A percentile compares a stretch with the other conserved stretches of the same genome.
Conservation (phyloP, 257 asterid genomes). For the Anisodus tanguticus region DNA sequence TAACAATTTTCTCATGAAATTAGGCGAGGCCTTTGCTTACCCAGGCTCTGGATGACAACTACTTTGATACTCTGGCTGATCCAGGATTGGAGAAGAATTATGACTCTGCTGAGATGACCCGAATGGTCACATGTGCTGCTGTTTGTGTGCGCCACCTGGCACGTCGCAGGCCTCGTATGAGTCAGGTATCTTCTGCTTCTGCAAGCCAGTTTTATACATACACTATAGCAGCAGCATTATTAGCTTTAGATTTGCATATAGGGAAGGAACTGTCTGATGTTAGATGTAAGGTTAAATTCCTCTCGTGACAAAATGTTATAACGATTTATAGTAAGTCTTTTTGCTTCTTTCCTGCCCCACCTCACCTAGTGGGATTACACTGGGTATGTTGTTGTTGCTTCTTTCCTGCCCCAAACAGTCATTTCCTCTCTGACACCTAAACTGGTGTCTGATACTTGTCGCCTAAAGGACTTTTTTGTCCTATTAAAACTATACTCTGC, state of each 20-base stretch:
- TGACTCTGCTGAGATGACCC: constrained; percentile 64
- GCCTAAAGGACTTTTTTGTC: neutral
- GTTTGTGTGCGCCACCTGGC: constrained; percentile 86
- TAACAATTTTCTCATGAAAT: constrained; percentile 25
- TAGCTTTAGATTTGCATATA: neutral
- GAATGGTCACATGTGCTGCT: constrained; percentile 87
- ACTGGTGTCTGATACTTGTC: constrained; percentile 2
- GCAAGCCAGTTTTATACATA: neutral
- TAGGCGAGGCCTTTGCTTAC: constrained; percentile 94
- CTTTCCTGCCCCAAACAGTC: neutral
- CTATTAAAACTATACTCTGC: neutral
- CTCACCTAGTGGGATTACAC: no score
- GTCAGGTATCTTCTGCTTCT: constrained; percentile 57
- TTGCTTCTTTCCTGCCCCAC: neutral
- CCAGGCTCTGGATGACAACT: constrained; percentile 62
- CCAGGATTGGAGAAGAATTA: constrained; percentile 69
- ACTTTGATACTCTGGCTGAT: constrained; percentile 68
- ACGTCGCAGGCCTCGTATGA: constrained; percentile 80
- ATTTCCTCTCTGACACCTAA: neutral
- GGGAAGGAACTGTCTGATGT: neutral
- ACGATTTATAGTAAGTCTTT: neutral
- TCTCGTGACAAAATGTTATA: neutral
- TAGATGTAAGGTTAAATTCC: neutral
- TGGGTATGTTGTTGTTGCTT: no score
- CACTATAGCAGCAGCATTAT: neutral